A percentile compares a stretch with the other conserved stretches of the same genome.
These are phyloP conservation scores for Atkinsonella texensis DNA, from an alignment of 2,329 filamentous ascomycete species.

Conservation along the genomic window DNA sequence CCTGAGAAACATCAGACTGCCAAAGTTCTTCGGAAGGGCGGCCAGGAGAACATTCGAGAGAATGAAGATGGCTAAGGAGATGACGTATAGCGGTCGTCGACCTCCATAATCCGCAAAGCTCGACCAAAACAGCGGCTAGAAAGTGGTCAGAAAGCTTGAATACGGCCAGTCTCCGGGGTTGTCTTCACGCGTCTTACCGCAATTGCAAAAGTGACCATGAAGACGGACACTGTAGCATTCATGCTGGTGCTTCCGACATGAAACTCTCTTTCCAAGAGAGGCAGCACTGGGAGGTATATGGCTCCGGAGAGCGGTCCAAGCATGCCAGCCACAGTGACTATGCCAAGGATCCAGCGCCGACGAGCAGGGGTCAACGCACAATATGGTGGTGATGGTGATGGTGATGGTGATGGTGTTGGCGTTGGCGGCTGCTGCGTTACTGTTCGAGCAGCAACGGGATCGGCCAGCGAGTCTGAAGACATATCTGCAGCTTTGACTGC, in stretches of 20 bases:
- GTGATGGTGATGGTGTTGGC: not conserved
- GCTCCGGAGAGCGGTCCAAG: slow-evolving; percentile 30
- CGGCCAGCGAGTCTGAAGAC: not conserved
- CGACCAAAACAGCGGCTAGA: slow-evolving; percentile 27
- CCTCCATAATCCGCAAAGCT: slow-evolving; percentile 26
- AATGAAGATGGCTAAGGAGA: slow-evolving; percentile 26
- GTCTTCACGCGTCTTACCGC: slow-evolving; percentile 13
- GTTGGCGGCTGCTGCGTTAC: not conserved
- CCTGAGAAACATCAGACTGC: slow-evolving; percentile 24
- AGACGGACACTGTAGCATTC: slow-evolving; percentile 32
- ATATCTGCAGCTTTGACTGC: not conserved
- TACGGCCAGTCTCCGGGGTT: not conserved
- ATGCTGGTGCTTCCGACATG: slow-evolving; percentile 21
- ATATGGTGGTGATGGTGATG: slow-evolving; percentile 16
- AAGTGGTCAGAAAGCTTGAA: not conserved
- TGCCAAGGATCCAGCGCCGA: slow-evolving; percentile 23
- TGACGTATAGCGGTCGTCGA: slow-evolving; percentile 27
- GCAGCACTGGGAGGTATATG: slow-evolving; percentile 31
- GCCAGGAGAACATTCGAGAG: slow-evolving; percentile 27
- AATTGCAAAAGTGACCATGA: slow-evolving; percentile 31
- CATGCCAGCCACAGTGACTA: slow-evolving; percentile 29
- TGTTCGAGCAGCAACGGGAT: not conserved
- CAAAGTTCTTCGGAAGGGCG: slow-evolving; percentile 24
- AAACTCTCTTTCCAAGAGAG: slow-evolving; percentile 25
- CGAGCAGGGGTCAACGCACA: slow-evolving; percentile 24